Conservation (phyloP, 1,139 yeast species). For the Diutina sp. region DNA sequence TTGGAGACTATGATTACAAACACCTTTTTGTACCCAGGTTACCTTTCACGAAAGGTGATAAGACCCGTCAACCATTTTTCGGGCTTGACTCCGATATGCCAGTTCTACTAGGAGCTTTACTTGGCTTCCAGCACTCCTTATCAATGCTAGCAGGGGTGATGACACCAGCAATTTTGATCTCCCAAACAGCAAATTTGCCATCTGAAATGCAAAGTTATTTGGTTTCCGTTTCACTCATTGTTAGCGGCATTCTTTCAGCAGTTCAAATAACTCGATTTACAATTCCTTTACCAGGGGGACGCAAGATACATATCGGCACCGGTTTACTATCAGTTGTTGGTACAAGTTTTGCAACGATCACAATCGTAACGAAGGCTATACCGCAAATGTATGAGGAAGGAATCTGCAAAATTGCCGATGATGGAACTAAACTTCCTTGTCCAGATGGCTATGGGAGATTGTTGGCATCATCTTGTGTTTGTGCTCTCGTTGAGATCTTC, state of each 20-base stretch:
- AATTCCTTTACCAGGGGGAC: conserved; percentile 19
- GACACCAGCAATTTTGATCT: conserved; percentile 70
- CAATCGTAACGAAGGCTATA: conserved; percentile 62
- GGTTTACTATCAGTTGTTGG: conserved; percentile 85
- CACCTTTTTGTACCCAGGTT: conserved; percentile 65
- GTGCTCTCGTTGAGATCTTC: conserved; percentile 61
- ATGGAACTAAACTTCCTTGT: conserved; percentile 63
- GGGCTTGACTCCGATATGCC: conserved; percentile 76
- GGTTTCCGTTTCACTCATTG: conserved; percentile 66
- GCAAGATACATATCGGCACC: conserved; percentile 68
- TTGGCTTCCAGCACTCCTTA: conserved; percentile 79
- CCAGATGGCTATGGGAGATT: conserved; percentile 86
- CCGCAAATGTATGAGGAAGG: conserved; percentile 75
- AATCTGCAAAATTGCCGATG: conserved; percentile 36
- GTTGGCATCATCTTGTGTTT: conserved; percentile 64
- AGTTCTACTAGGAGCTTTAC: conserved; percentile 51
- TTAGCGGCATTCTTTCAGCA: conserved; percentile 59
- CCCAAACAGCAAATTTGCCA: conserved; percentile 45
- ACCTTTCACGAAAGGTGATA: conserved; percentile 45
- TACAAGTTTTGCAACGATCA: conserved; percentile 76
- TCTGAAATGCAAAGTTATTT: conserved; percentile 46
- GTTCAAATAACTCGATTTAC: conserved; percentile 76
- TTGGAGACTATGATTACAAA: conserved; percentile 76
- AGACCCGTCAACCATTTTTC: conserved; percentile 64
- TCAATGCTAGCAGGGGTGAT: conserved; percentile 89